Evolutionary conservation across 257 asterid species (phyloP).

Genomic region (Solanum chilense): DNA sequence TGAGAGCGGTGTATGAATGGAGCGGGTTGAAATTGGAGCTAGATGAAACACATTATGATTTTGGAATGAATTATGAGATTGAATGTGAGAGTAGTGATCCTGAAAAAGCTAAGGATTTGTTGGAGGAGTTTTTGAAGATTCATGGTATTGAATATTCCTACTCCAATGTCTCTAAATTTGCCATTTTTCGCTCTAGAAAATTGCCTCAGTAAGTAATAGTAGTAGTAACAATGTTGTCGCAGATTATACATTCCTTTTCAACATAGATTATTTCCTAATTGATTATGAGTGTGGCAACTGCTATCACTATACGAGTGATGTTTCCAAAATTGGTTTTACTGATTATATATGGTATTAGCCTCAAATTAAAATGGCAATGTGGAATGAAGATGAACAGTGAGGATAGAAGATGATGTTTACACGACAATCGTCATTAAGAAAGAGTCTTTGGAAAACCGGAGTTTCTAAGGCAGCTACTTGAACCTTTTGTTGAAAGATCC

Average conservation of each 20-base stretch:
- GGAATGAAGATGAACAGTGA: not conserved
- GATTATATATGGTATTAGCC: not conserved
- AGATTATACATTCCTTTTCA: not conserved
- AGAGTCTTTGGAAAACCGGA: not conserved
- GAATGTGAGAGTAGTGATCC: constrained; percentile 87
- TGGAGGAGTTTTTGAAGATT: constrained; percentile 45
- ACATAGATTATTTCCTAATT: not conserved
- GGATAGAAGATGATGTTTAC: not conserved
- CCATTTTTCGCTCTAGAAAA: constrained; percentile 56
- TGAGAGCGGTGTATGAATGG: constrained; percentile 77
- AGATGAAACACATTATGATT: constrained; percentile 59
- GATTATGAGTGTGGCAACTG: not conserved
- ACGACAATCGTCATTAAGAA: not conserved
- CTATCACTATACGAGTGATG: not conserved
- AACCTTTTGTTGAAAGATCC: not conserved
- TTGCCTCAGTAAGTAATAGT: constrained; percentile 26
- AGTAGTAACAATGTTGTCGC: not conserved
- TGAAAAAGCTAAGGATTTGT: constrained; percentile 41
- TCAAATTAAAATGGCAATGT: not conserved
- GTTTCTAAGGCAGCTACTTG: not conserved
- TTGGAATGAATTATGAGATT: constrained; percentile 65
- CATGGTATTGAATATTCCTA: constrained; percentile 48
- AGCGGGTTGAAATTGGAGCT: constrained; percentile 69
- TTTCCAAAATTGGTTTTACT: not conserved
- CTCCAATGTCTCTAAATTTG: constrained; percentile 56